Evolutionary conservation across 768 basidiomycete species (phyloP), one percentile per base, ranked within the genome.

Genomic region (Leccinum sublutescens): DNA sequence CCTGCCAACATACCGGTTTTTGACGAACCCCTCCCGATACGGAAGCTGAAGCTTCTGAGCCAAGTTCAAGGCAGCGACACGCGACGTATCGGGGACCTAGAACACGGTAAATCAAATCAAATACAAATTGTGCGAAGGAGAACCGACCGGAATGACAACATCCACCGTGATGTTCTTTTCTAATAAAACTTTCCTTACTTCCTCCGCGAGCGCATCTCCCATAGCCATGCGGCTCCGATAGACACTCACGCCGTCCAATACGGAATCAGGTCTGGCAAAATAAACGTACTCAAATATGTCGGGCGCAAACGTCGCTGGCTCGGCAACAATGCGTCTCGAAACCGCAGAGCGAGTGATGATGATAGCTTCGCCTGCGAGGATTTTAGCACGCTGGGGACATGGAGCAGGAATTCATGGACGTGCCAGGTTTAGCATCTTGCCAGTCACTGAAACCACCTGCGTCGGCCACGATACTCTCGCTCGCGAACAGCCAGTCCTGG

Each of bases 211-310:
- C 5, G 88, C 85, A 70, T 98, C 95, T 56, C 97, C 97, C 97
- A 99, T 99, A 1, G 97, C 94, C 97, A 98, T 98, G 40, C 97
- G 88, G 70, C 93, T 91, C 50, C 97, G 85, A 75, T 98, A 98
- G 49, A 98, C 97, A 69, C 92, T 95, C 74, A 99, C 87, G 47
- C 96, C 95, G 69, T 99, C 95, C 53, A 99, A 81, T 52, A 98
- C 97, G 6, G 94, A 97, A 77, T 99, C 97, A 0, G 96, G 97
- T 56, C 97, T 87, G 7, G 97, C 95, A 71, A 99, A 94, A 77
- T 99, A 99, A 63, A 99, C 97, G 67, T 85, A 97, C 81, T 99
- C 97, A 71, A 98, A 99, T 68, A 99, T 97, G 76, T 98, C 97
- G 21, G 97, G 97, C 1, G 96, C 91, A 71, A 98, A 97, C 2